Conservation (phyloP, 1,284 basidiomycete genomes). For the Pisolithus thermaeus region DNA sequence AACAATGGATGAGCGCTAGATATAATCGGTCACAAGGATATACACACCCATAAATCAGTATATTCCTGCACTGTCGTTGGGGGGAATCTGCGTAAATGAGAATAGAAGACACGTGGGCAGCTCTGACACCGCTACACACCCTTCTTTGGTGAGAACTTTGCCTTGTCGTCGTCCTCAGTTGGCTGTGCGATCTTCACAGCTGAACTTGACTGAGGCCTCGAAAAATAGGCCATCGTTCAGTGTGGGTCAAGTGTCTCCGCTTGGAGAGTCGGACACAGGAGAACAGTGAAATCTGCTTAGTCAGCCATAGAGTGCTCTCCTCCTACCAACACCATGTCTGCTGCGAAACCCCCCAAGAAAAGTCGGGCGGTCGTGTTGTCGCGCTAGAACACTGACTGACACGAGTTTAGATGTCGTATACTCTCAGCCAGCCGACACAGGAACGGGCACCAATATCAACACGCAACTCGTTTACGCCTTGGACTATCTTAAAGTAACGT, state of each 20-base stretch:
- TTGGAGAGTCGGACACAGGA: neutral
- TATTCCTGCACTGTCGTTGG: conserved; percentile 81
- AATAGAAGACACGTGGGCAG: conserved; percentile 4
- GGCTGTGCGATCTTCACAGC: conserved; percentile 57
- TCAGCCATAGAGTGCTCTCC: neutral
- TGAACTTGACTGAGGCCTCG: conserved; percentile 41
- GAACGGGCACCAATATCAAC: conserved; percentile 75
- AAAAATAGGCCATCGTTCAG: conserved; percentile 33
- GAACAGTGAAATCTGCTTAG: neutral
- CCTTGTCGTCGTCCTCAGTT: conserved; percentile 32
- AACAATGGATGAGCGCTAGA: conserved; percentile 6
- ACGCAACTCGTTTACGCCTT: conserved; percentile 86
- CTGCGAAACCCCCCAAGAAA: neutral
- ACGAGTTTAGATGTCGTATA: conserved; percentile 56
- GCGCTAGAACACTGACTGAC: neutral
- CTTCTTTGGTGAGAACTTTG: conserved; percentile 35
- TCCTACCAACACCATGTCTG: neutral
- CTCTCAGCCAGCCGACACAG: conserved; percentile 82
- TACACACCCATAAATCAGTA: conserved; percentile 79
- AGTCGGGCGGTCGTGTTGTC: neutral
- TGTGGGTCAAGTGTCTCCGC: neutral
- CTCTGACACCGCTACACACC: conserved; percentile 28
- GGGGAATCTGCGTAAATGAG: conserved; percentile 44
- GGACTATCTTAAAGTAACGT: conserved; percentile 64
- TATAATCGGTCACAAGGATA: neutral